These are phyloP conservation scores for Suhomyces chickasaworum DNA, from an alignment of 1,139 yeast species.

Conservation along the genomic window DNA sequence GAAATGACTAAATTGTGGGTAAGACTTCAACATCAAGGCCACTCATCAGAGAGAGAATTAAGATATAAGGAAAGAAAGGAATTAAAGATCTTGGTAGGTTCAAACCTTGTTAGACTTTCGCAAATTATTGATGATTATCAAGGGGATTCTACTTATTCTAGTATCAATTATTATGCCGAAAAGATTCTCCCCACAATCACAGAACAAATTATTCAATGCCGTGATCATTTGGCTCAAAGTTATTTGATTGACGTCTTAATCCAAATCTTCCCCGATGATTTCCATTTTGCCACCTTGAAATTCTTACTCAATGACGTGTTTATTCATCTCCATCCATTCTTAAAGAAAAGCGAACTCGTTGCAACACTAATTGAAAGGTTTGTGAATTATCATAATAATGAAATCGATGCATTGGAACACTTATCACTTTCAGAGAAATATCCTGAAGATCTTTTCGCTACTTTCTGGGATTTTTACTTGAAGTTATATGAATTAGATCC, in stretches of 20 bases:
- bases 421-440: constrained; percentile 12
- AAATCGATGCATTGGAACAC: constrained; percentile 25
- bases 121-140: constrained; percentile 73
- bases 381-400: constrained; percentile 53
- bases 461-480: constrained; percentile 66
- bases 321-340: constrained; percentile 64
- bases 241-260: constrained; percentile 86
- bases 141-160: constrained; percentile 39
- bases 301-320: constrained; percentile 66
- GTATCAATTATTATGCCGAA: constrained; percentile 54
- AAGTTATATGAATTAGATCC: constrained; percentile 58
- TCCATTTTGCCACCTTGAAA: constrained; percentile 76
- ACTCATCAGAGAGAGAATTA: constrained; percentile 75
- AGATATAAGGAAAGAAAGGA: constrained; percentile 83
- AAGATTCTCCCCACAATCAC: constrained; percentile 76
- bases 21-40: constrained; percentile 93
- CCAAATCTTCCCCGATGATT: constrained; percentile 93
- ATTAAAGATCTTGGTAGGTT: constrained; percentile 87
- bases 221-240: constrained; percentile 89
- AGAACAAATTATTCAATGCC: constrained; percentile 91
- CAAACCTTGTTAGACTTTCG: constrained; percentile 84
- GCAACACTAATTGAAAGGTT: constrained; percentile 73
- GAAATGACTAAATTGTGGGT: constrained; percentile 99
- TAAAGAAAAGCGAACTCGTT: constrained; percentile 67
- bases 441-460: constrained; percentile 46